These are phyloP conservation scores for Aspergillus pseudonomiae DNA, from an alignment of 2,329 filamentous ascomycete species.

Conservation along the genomic window DNA sequence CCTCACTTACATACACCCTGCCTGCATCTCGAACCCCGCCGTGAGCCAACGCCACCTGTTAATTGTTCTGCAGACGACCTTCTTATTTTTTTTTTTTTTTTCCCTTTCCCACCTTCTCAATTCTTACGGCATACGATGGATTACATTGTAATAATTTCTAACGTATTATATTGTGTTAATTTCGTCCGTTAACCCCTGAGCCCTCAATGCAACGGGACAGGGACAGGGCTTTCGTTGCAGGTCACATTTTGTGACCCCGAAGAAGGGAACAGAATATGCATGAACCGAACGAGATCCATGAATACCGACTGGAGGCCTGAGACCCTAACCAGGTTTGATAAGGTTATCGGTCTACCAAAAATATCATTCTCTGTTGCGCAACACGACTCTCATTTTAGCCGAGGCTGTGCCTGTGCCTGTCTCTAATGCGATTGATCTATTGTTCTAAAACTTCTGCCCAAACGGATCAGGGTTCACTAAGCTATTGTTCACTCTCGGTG, in stretches of 20 bases:
- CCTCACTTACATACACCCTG: slow-evolving; percentile 2
- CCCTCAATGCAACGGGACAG: not conserved
- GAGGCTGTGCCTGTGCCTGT: not conserved
- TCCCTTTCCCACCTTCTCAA: not conserved
- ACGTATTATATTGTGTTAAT: not conserved
- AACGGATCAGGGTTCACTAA: not conserved
- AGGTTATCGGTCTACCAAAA: not conserved
- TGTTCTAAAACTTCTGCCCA: not conserved
- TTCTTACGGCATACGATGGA: not conserved
- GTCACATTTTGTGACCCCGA: not conserved
- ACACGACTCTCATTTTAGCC: not conserved
- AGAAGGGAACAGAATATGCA: not conserved
- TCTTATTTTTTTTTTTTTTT: not conserved
- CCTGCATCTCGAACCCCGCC: slow-evolving; percentile 1
- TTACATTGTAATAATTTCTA: slow-evolving; percentile 2
- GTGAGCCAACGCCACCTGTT: slow-evolving; percentile 7
- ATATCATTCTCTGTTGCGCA: not conserved
- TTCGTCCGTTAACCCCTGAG: not conserved
- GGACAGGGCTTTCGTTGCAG: not conserved
- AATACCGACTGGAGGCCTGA: not conserved
- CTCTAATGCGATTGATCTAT: not conserved
- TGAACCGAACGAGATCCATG: slow-evolving; percentile 1
- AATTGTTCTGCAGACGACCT: slow-evolving; percentile 4
- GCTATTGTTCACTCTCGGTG: not conserved
- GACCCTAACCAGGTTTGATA: not conserved